Conservation (phyloP, 441 rosid genomes). For the Lepidium campestre region DNA sequence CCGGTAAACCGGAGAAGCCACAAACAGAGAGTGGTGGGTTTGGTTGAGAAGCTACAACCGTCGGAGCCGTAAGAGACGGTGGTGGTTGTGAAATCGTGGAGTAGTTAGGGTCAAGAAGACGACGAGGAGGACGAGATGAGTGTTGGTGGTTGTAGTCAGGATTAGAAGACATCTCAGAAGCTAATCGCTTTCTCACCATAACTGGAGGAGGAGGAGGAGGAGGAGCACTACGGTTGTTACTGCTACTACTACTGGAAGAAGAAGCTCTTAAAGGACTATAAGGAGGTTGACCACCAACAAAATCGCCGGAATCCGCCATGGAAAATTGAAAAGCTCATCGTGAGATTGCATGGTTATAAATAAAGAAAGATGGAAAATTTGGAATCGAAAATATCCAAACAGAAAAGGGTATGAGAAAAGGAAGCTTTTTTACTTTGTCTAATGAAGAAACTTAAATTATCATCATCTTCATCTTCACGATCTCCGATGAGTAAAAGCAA, state of each 20-base stretch:
- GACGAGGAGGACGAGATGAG: constrained; percentile 39
- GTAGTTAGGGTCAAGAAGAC: constrained; percentile 31
- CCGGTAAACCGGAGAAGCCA: constrained; percentile 86
- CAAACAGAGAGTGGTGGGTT: constrained; percentile 65
- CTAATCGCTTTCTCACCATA: constrained; percentile 76
- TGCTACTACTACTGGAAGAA: constrained; percentile 23
- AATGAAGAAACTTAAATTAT: background rate
- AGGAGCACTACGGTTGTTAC: constrained; percentile 11
- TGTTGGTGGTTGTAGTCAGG: constrained; percentile 17
- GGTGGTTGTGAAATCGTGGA: constrained; percentile 27
- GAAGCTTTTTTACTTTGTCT: background rate
- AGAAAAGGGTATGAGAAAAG: background rate
- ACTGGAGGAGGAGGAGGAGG: constrained; percentile 24
- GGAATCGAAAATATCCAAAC: constrained; percentile 3
- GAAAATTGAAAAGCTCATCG: constrained; percentile 25
- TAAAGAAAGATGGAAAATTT: background rate
- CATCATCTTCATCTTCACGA: constrained; percentile 9
- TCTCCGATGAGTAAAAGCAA: constrained; percentile 17
- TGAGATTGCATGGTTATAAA: constrained; percentile 31
- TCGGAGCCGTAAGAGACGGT: constrained; percentile 17
- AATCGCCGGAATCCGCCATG: constrained; percentile 47
- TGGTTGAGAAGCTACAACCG: background rate
- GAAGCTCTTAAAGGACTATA: constrained; percentile 24
- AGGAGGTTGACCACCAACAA: constrained; percentile 15
- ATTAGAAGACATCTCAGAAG: constrained; percentile 61